These are phyloP conservation scores for Lagenidium giganteum DNA, from an alignment of 352 stramenopile genomes.

Conservation along the genomic window DNA sequence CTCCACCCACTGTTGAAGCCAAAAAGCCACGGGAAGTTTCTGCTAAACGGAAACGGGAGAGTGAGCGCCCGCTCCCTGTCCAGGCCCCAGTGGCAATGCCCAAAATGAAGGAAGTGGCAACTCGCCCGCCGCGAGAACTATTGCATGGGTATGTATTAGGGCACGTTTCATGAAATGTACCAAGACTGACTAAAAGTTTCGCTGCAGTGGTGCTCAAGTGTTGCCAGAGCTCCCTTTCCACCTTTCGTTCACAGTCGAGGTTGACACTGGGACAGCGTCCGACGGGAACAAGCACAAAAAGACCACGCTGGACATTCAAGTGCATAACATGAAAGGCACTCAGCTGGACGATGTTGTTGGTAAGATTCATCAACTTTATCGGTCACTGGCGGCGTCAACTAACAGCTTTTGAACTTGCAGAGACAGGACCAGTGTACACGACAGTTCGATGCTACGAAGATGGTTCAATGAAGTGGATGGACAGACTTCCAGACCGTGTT, in stretches of 20 bases:
- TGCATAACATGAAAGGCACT: slow-evolving; percentile 57
- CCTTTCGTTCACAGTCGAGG: slow-evolving; percentile 60
- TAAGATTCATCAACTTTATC: no score
- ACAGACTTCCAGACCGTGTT: slow-evolving; percentile 60
- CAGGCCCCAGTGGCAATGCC: slow-evolving; percentile 10
- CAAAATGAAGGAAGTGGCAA: slow-evolving; percentile 52
- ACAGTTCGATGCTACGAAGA: slow-evolving; percentile 57
- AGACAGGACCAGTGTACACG: slow-evolving; percentile 63
- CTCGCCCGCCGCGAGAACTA: slow-evolving; percentile 42
- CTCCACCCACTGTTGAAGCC: not conserved
- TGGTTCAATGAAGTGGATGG: slow-evolving; percentile 67
- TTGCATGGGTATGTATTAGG: slow-evolving; percentile 56
- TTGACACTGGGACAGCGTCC: slow-evolving; percentile 19
- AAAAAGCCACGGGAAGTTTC: slow-evolving; percentile 20
- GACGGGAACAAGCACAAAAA: slow-evolving; percentile 1
- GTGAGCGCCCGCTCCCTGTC: slow-evolving; percentile 18
- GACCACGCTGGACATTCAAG: slow-evolving; percentile 40
- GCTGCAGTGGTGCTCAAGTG: slow-evolving; percentile 31
- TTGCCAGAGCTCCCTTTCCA: slow-evolving; percentile 54
- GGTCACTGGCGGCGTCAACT: slow-evolving; percentile 11
- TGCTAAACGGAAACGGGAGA: slow-evolving; percentile 68
- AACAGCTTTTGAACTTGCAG: slow-evolving; percentile 14
- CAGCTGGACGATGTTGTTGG: slow-evolving; percentile 35
- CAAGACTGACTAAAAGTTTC: no score
- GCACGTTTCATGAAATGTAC: no score